Percentiles rank a stretch among this genome's conserved stretches.
Evolutionary conservation across 1,284 basidiomycete genomes (phyloP).

Genomic region (Albatrellus sp.): DNA sequence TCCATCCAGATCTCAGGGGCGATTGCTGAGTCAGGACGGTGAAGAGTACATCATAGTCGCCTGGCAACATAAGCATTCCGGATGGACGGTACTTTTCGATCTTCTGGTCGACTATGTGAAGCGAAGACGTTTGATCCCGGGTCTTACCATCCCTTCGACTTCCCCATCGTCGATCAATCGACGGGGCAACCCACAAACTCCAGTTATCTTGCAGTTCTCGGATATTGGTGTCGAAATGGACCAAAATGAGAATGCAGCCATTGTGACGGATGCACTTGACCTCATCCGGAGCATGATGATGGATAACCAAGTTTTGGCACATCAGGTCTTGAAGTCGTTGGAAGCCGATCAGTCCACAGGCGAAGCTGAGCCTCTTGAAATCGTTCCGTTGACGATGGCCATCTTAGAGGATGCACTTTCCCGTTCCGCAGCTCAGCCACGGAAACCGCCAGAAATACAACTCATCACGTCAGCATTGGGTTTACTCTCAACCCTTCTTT

Average conservation of each 20-base stretch:
- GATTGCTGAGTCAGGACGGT: constrained; percentile 60
- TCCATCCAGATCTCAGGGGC: constrained; percentile 53
- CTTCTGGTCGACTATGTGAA: constrained; percentile 65
- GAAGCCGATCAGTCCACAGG: constrained; percentile 28
- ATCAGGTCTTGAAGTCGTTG: constrained; percentile 54
- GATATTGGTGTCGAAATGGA: constrained; percentile 62
- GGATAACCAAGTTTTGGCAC: constrained; percentile 51
- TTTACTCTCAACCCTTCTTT: constrained; percentile 67
- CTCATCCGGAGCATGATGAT: constrained; percentile 68
- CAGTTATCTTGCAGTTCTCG: constrained; percentile 37
- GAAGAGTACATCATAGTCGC: constrained; percentile 61
- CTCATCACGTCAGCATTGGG: constrained; percentile 73
- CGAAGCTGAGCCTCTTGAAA: constrained; percentile 44
- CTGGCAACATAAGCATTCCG: constrained; percentile 75
- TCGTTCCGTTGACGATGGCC: constrained; percentile 71
- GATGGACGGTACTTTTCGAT: constrained; percentile 75
- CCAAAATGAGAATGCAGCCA: constrained; percentile 37
- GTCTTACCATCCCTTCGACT: constrained; percentile 22
- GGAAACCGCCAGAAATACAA: constrained; percentile 29
- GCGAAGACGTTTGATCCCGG: constrained; percentile 27
- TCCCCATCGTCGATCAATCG: background rate
- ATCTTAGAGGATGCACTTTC: constrained; percentile 75
- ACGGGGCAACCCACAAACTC: constrained; percentile 20
- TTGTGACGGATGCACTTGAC: constrained; percentile 66
- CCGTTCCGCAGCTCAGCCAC: constrained; percentile 31